Evolutionary conservation across 768 basidiomycete species (phyloP), one percentile per base, ranked within the genome.

Genomic region (Terana coerulea): DNA sequence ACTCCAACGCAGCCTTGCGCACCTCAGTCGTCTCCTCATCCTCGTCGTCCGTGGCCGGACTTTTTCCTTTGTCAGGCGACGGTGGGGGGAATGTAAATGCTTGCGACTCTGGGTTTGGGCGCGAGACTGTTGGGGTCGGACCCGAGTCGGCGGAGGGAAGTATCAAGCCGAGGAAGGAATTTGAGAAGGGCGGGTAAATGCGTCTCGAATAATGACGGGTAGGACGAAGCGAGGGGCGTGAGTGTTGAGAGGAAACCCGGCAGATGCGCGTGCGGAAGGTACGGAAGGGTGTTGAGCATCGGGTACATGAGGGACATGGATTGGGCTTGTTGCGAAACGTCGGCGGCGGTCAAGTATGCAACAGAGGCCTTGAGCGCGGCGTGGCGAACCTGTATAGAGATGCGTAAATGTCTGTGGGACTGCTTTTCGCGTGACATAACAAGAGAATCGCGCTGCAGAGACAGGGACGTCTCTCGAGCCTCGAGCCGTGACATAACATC

Each of bases 271-370:
- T 71, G 71, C 5, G 76, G 75, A 40, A 89, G 77, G 0, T 74
- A 61, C 2, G 85, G 83, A 24, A 91, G 78, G 3, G 85, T 87
- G 50, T 85, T 84, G 45, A 88, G 83, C 78, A 89, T 86, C 5
- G 84, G 81, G 47, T 77, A 79, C 60, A 90, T 72, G 34, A 91
- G 70, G 0, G 78, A 68, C 1, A 81, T 66, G 0, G 81, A 79
- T 31, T 83, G 84, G 1, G 81, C 70, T 29, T 84, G 78, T 62
- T 88, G 84, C 9, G 69, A 68, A 0, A 75, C 47, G 53, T 89
- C 87, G 17, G 78, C 80, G 9, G 81, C 74, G 3, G 77, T 75
- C 26, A 91, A 74, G 64, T 87, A 91, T 0, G 83, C 78, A 0
- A 84, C 82, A 0, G 83, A 79, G 0, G 88, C 86, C 3, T 80